phyloP scores from a whole-genome alignment of 805 yeast genomes.

The Nakazawaea siamensis region DNA sequence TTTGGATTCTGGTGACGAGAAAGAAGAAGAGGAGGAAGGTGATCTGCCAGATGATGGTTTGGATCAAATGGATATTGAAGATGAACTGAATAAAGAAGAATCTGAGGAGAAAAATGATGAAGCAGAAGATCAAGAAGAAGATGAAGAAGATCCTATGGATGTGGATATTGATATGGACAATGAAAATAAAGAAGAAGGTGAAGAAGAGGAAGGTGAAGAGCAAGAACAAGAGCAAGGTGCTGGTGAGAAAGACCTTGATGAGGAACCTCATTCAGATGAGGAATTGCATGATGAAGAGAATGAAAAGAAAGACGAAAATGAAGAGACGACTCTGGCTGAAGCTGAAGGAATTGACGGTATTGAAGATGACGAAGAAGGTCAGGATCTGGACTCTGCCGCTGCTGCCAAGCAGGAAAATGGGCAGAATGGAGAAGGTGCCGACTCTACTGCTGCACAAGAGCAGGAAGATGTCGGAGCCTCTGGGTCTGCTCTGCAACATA shows the following conservation, averaged over 20 bases:
- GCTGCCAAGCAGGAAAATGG: slow-evolving; percentile 26
- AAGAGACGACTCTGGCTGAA: slow-evolving; percentile 15
- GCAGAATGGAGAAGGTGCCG: slow-evolving; percentile 28
- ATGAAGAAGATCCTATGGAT: slow-evolving; percentile 18
- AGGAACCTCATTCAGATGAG: slow-evolving; percentile 14
- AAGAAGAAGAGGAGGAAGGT: slow-evolving; percentile 28
- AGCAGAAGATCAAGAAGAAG: slow-evolving; percentile 13
- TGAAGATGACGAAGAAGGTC: slow-evolving; percentile 24
- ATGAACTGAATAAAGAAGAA: slow-evolving; percentile 22
- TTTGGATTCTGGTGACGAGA: slow-evolving; percentile 72
- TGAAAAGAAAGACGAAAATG: slow-evolving; percentile 19
- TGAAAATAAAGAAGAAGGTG: slow-evolving; percentile 15
- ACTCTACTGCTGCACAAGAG: slow-evolving; percentile 26
- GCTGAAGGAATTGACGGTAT: slow-evolving; percentile 21
- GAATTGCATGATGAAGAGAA: slow-evolving; percentile 24
- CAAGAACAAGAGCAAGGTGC: slow-evolving; percentile 22
- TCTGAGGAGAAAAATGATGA: slow-evolving; percentile 22
- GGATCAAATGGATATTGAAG: slow-evolving; percentile 22
- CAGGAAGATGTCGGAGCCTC: slow-evolving; percentile 62
- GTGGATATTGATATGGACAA: slow-evolving; percentile 17
- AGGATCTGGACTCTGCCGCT: slow-evolving; percentile 23
- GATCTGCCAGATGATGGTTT: slow-evolving; percentile 22
- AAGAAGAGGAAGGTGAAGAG: slow-evolving; percentile 21
- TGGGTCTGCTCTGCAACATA: slow-evolving; percentile 35
- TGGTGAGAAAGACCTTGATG: slow-evolving; percentile 18